A percentile compares a stretch with the other conserved stretches of the same genome.
Evolutionary conservation across 2,329 filamentous ascomycete species (phyloP).

Genomic region (Microcyclospora pomicola): DNA sequence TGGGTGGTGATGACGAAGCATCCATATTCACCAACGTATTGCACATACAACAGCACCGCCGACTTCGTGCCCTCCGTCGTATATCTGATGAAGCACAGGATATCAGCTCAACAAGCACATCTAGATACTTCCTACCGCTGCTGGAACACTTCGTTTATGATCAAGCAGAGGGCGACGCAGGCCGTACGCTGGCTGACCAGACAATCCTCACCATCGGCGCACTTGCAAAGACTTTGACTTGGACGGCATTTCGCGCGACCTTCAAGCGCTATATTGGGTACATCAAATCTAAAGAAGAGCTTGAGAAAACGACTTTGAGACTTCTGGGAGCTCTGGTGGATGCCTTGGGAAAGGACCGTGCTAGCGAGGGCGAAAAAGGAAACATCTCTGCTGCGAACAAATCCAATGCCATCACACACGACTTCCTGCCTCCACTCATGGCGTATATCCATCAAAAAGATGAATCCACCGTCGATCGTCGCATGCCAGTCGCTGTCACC

Average conservation of each 20-base stretch:
- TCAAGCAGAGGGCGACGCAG: conserved; percentile 58
- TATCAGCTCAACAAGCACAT: conserved; percentile 63
- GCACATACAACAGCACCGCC: conserved; percentile 75
- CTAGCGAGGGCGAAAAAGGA: not conserved
- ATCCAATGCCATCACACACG: conserved; percentile 41
- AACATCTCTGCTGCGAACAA: conserved; percentile 7
- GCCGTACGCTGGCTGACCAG: conserved; percentile 75
- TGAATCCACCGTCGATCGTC: conserved; percentile 82
- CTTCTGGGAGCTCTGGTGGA: conserved; percentile 73
- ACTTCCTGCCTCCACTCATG: conserved; percentile 66
- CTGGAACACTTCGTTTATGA: conserved; percentile 91
- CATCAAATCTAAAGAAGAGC: conserved; percentile 63
- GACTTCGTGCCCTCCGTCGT: conserved; percentile 68
- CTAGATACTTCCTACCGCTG: conserved; percentile 77
- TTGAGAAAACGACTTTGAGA: conserved; percentile 73
- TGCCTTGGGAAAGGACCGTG: conserved; percentile 40
- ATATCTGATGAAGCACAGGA: conserved; percentile 55
- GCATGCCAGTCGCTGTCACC: conserved; percentile 79
- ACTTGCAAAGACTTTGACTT: conserved; percentile 65
- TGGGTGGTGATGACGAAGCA: conserved; percentile 58
- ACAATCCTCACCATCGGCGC: conserved; percentile 67
- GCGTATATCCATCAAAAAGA: conserved; percentile 87
- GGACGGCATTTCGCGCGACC: conserved; percentile 77
- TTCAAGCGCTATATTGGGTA: conserved; percentile 75
- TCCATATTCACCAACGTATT: conserved; percentile 90